These are phyloP conservation scores for Triglochin maritima DNA, from an alignment of 106 monocot species.

Conservation along the genomic window DNA sequence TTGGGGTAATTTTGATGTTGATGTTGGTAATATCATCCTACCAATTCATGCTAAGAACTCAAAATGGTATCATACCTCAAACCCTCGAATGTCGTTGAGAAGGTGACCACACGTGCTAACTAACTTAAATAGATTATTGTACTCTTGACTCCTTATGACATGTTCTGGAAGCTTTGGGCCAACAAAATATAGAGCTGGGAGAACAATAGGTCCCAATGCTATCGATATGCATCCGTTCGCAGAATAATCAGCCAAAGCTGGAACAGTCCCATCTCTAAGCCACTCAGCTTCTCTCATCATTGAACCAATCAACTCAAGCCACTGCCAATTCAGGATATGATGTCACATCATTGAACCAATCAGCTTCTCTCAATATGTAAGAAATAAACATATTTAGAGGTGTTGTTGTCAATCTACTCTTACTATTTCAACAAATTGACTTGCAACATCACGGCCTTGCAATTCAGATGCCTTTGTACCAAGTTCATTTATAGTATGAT, in stretches of 20 bases:
- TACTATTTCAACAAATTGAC: constrained; percentile 61
- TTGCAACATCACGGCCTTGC: constrained; percentile 45
- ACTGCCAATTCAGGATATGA: constrained; percentile 24
- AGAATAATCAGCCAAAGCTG: constrained; percentile 65
- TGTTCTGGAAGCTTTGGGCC: constrained; percentile 50
- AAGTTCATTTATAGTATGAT: constrained; percentile 53
- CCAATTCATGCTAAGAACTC: not conserved
- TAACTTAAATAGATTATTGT: constrained; percentile 42
- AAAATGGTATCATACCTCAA: constrained; percentile 34
- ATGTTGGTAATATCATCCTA: not conserved
- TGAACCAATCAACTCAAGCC: constrained; percentile 59
- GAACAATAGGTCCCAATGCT: constrained; percentile 74
- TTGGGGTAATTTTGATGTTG: not conserved
- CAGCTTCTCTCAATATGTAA: not conserved
- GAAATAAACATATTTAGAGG: not conserved
- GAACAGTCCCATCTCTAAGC: constrained; percentile 38
- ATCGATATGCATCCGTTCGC: constrained; percentile 75
- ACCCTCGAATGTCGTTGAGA: constrained; percentile 72
- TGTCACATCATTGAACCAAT: too few relatives aligned
- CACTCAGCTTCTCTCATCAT: constrained; percentile 81
- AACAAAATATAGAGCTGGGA: constrained; percentile 74
- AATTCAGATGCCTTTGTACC: constrained; percentile 41
- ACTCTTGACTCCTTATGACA: constrained; percentile 37
- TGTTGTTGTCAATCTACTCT: constrained; percentile 9
- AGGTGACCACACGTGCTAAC: constrained; percentile 79